Percentiles rank a stretch among this genome's conserved stretches.
Evolutionary conservation across 2,329 filamentous ascomycete genomes (phyloP).

Genomic region (Colletotrichum ledebouriae): DNA sequence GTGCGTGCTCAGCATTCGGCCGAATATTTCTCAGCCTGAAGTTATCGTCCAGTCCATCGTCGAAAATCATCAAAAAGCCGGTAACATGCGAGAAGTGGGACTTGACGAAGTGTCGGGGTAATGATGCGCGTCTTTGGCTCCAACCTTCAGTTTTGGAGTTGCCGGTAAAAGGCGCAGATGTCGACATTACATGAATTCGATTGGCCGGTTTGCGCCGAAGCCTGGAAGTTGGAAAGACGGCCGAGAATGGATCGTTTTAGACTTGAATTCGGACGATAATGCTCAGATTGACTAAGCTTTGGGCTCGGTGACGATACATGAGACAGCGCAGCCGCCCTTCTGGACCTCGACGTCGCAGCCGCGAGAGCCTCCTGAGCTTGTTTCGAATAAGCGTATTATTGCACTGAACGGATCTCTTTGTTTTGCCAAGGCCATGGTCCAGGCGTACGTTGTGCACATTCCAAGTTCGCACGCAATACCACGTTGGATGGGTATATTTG

Average conservation of each 20-base stretch:
- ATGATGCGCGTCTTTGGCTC: neutral
- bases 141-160: no score
- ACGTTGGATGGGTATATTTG: slow-evolving; percentile 14
- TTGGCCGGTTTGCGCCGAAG: slow-evolving; percentile 22
- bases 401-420: neutral
- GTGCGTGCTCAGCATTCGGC: slow-evolving; percentile 15
- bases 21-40: slow-evolving; percentile 16
- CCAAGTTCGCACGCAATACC: slow-evolving; percentile 12
- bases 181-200: slow-evolving; percentile 16
- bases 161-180: neutral
- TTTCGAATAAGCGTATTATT: slow-evolving; percentile 29
- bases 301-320: slow-evolving; percentile 19
- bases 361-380: slow-evolving; percentile 13
- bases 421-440: slow-evolving; percentile 13
- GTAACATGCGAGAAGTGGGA: slow-evolving; percentile 21
- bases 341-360: slow-evolving; percentile 7
- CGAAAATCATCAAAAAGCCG: neutral
- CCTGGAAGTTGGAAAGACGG: neutral
- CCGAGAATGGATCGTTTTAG: slow-evolving; percentile 21
- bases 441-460: neutral
- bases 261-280: slow-evolving; percentile 24
- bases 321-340: slow-evolving; percentile 11
- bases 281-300: neutral
- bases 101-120: slow-evolving; percentile 12
- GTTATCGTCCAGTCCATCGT: slow-evolving; percentile 7